phyloP scores from a whole-genome alignment of 73 alveolate genomes.

The Tetrahymena thermophila region DNA sequence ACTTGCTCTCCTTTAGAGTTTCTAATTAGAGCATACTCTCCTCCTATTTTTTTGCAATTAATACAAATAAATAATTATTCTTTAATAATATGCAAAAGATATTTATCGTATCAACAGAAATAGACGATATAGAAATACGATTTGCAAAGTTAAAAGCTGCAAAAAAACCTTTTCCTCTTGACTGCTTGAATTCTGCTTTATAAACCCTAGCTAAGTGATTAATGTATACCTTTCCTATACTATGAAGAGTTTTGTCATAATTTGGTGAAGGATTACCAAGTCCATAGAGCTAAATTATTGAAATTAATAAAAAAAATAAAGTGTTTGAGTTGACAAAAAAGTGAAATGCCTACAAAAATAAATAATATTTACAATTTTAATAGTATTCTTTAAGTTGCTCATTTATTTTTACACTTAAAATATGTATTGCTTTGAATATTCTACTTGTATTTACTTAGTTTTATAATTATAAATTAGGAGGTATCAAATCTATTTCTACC shows the following conservation, averaged over 20 bases:
- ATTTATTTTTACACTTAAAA: not conserved
- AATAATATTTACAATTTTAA: not conserved
- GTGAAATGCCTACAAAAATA: not conserved
- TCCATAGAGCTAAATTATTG: not conserved
- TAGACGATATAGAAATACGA: not conserved
- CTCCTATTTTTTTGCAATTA: not conserved
- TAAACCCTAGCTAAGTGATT: not conserved
- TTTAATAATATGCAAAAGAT: not conserved
- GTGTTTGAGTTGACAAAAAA: not conserved
- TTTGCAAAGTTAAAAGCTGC: not conserved
- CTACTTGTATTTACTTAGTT: not conserved
- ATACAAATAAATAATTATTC: not conserved
- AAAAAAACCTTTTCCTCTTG: conserved; percentile 2
- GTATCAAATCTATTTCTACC: not conserved
- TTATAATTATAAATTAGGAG: not conserved
- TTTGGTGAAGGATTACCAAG: conserved; percentile 29
- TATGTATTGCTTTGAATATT: too few species aligned
- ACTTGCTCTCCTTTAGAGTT: not conserved
- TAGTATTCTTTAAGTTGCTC: not conserved
- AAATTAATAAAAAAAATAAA: not conserved
- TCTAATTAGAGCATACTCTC: conserved; percentile 2
- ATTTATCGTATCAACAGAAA: not conserved
- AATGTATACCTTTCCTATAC: conserved; percentile 9
- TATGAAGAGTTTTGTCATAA: conserved; percentile 21
- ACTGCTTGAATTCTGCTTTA: not conserved